Evolutionary conservation across 768 basidiomycete species (phyloP).

Genomic region (Leccinum uliginosum): DNA sequence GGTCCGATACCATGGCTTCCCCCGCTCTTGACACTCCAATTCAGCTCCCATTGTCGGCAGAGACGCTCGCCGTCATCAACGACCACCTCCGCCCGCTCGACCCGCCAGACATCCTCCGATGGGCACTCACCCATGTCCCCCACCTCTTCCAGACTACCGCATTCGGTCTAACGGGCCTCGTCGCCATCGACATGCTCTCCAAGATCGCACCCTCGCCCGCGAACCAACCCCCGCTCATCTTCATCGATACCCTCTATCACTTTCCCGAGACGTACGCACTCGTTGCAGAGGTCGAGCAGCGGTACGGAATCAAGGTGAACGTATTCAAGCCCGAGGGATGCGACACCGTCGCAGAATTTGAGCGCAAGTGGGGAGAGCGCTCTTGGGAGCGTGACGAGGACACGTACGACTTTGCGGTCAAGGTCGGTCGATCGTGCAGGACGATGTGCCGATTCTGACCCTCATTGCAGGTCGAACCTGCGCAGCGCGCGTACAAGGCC

Average conservation of each 20-base stretch:
- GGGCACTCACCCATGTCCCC: constrained; percentile 80
- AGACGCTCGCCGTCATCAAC: constrained; percentile 68
- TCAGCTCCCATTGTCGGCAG: constrained; percentile 51
- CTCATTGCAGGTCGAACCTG: constrained; percentile 80
- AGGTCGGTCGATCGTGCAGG: constrained; percentile 45
- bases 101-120: constrained; percentile 81
- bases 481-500: constrained; percentile 77
- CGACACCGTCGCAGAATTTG: constrained; percentile 67
- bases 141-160: constrained; percentile 91
- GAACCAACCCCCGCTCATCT: constrained; percentile 81
- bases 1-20: constrained; percentile 4
- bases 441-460: not conserved
- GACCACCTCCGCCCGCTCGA: constrained; percentile 62
- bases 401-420: constrained; percentile 87
- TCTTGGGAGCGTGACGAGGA: constrained; percentile 89
- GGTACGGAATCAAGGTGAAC: constrained; percentile 69
- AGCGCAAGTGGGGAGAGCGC: constrained; percentile 68
- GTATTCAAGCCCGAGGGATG: constrained; percentile 79
- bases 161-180: constrained; percentile 92
- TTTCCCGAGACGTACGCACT: constrained; percentile 91
- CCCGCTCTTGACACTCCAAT: constrained; percentile 36
- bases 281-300: constrained; percentile 74
- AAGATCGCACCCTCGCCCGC: constrained; percentile 55
- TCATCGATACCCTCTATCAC: constrained; percentile 96
- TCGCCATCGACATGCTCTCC: constrained; percentile 91